These are phyloP conservation scores for Staphylotrichum tortipilum DNA, from an alignment of 495 filamentous ascomycete species.

Conservation along the genomic window DNA sequence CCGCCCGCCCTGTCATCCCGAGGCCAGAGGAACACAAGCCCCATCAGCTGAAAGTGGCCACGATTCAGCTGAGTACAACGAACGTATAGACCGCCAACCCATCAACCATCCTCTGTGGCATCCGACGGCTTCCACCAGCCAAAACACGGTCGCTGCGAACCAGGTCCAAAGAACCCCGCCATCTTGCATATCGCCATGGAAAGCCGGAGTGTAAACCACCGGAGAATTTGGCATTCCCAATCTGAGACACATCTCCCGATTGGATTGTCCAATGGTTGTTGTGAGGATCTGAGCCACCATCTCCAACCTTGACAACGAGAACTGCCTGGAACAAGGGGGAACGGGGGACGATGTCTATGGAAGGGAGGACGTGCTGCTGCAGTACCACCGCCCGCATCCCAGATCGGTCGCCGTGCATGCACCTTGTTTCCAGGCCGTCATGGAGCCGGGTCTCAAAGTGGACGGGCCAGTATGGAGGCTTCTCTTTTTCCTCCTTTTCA, in stretches of 20 bases:
- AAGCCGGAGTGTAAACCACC: background rate
- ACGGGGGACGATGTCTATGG: background rate
- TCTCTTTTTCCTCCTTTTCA: background rate
- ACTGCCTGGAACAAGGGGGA: too few species aligned
- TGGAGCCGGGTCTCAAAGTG: background rate
- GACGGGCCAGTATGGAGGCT: background rate
- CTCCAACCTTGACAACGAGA: too few species aligned
- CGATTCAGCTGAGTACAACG: too few species aligned
- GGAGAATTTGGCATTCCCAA: background rate
- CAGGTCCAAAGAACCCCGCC: background rate
- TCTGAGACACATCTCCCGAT: conserved; percentile 1
- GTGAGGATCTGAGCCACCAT: too few species aligned
- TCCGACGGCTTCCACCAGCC: background rate
- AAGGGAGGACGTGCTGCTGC: background rate
- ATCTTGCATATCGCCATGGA: background rate
- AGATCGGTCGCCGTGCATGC: conserved; percentile 4
- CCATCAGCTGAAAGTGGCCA: too few species aligned
- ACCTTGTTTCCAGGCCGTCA: background rate
- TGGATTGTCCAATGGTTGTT: background rate
- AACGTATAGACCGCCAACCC: too few species aligned
- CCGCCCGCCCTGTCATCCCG: too few species aligned
- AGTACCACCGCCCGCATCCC: conserved; percentile 4
- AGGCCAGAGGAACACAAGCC: too few species aligned
- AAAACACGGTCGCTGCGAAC: background rate
- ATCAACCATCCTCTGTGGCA: too few species aligned